phyloP scores from a whole-genome alignment of 2,329 filamentous ascomycete genomes.

The Ambrosiella cleistominuta region DNA sequence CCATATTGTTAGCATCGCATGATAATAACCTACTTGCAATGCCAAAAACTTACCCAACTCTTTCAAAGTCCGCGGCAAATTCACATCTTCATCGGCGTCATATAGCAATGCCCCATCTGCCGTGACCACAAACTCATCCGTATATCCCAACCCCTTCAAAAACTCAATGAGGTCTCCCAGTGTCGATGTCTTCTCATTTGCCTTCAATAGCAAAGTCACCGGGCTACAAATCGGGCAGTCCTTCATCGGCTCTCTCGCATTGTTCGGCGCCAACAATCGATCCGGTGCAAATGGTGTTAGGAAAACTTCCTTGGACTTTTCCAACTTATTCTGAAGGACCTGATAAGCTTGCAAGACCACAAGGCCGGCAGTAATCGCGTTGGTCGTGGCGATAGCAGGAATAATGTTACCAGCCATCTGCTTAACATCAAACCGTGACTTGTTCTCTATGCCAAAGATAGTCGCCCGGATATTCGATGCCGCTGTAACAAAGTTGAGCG shows the following conservation, averaged over 20 bases:
- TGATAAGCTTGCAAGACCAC: conserved; percentile 90
- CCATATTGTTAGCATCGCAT: conserved; percentile 15
- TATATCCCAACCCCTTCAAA: conserved; percentile 54
- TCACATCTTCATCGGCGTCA: conserved; percentile 76
- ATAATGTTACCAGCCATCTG: conserved; percentile 99
- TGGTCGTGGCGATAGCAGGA: conserved; percentile 92
- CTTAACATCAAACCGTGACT: conserved; percentile 92
- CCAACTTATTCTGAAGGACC: conserved; percentile 56
- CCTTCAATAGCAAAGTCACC: conserved; percentile 46
- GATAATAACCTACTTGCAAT: not conserved
- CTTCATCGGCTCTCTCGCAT: conserved; percentile 49
- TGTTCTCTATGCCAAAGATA: conserved; percentile 74
- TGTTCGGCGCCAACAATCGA: conserved; percentile 40
- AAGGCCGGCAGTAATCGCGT: conserved; percentile 84
- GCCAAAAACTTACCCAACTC: conserved; percentile 43
- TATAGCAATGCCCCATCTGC: conserved; percentile 66
- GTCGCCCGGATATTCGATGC: conserved; percentile 77
- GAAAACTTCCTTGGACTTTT: conserved; percentile 66
- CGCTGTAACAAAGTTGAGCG: conserved; percentile 81
- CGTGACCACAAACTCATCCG: conserved; percentile 62
- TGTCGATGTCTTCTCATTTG: conserved; percentile 52
- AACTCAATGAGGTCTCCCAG: conserved; percentile 67
- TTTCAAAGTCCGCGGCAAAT: conserved; percentile 58
- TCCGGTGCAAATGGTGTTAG: conserved; percentile 49
- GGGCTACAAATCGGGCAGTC: conserved; percentile 72